phyloP scores from a whole-genome alignment of 2,329 filamentous ascomycete species.

The Hypomyces perniciosus region DNA sequence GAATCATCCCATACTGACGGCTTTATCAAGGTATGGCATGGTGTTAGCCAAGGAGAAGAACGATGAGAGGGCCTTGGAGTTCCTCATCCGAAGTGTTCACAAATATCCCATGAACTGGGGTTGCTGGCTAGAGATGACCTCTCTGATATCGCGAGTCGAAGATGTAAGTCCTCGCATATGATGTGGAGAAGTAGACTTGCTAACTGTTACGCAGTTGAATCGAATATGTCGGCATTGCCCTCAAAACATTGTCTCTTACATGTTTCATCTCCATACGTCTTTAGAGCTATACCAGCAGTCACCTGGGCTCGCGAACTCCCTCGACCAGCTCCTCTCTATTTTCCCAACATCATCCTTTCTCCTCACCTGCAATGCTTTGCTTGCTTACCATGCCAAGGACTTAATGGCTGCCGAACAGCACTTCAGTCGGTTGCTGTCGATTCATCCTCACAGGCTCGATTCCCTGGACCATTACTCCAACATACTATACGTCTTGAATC shows the following conservation, averaged over 20 bases:
- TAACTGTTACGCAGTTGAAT: conserved; percentile 53
- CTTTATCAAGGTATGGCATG: conserved; percentile 64
- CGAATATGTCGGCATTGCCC: conserved; percentile 67
- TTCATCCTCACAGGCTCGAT: conserved; percentile 70
- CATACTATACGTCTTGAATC: conserved; percentile 87
- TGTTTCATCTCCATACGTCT: conserved; percentile 87
- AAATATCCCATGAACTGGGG: conserved; percentile 95
- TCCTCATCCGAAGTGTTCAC: conserved; percentile 82
- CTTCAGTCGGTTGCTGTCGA: conserved; percentile 74
- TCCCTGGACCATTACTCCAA: conserved; percentile 95
- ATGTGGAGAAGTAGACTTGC: not conserved
- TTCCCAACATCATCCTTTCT: conserved; percentile 88
- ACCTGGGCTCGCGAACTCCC: conserved; percentile 63
- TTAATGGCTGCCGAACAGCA: conserved; percentile 61
- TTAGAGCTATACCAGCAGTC: conserved; percentile 88
- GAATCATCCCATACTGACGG: not conserved
- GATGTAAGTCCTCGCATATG: conserved; percentile 52
- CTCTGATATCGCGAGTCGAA: conserved; percentile 70
- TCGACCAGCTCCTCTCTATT: conserved; percentile 72
- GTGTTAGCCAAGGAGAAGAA: conserved; percentile 88
- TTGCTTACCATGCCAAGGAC: conserved; percentile 86
- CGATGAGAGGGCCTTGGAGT: conserved; percentile 75
- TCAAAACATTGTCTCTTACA: conserved; percentile 84
- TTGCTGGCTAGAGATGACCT: conserved; percentile 88
- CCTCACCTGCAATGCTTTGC: conserved; percentile 78